Evolutionary conservation across 768 basidiomycete genomes (phyloP), one percentile per base, ranked within the genome.

Genomic region (Phanerochaete carnosa): DNA sequence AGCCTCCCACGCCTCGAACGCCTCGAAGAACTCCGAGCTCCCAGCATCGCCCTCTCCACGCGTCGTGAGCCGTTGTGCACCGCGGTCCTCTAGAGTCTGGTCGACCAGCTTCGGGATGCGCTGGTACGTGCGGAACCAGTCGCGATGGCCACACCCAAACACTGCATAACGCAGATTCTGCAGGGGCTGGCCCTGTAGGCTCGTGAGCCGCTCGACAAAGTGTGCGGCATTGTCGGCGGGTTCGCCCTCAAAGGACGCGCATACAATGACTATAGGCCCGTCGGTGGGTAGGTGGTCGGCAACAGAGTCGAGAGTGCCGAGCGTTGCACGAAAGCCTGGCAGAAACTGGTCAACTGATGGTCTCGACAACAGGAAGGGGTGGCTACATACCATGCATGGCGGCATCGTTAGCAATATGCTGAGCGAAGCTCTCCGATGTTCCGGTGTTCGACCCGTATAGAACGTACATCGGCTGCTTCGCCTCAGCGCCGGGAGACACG

Each of bases 81-180:
- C 80, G 16, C 61, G 66, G 47, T 67, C 68, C 33, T 66, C 68
- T 23, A 78, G 70, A 19, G 71, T 58, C 26, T 63, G 66, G 64
- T 82, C 80, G 59, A 76, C 68, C 7, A 79, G 65, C 35, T 32
- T 74, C 1, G 81, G 81, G 26, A 83, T 76, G 16, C 75, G 74
- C 65, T 81, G 80, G 67, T 73, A 83, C 3, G 80, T 81, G 35
- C 72, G 65, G 19, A 73, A 73, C 80, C 81, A 83, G 62, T 83
- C 81, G 45, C 71, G 72, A 67, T 83, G 79, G 4, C 81, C 81
- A 61, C 79, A 80, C 1, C 80, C 81, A 55, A 83, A 82, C 25
- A 83, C 78, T 1, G 76, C 77, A 57, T 74, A 83, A 28, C 69
- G 68, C 22, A 78, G 72, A 47, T 72, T 69, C 3, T 62, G 63